Evolutionary conservation across 768 basidiomycete genomes (phyloP).

Genomic region (Naematelia aurantialba): DNA sequence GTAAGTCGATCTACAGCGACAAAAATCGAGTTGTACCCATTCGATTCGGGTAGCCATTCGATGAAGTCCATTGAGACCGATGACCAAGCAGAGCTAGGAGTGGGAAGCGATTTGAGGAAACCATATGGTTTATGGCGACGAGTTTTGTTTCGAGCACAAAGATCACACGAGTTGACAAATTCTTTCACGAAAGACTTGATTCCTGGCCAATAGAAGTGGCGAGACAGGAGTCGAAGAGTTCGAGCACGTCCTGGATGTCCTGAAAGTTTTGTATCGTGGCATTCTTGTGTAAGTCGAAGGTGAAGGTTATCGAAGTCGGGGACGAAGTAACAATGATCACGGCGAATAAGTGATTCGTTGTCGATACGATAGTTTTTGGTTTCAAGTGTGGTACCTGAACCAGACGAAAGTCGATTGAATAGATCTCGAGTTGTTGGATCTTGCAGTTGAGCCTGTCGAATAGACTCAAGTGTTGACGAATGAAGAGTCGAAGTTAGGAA

Average conservation of each 20-base stretch:
- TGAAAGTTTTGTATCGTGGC: background rate
- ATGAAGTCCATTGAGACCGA: constrained; percentile 54
- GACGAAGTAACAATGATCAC: background rate
- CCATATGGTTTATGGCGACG: constrained; percentile 12
- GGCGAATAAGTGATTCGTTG: background rate
- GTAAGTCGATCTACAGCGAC: constrained; percentile 53
- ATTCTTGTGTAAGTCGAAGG: background rate
- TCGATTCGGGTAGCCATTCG: constrained; percentile 36
- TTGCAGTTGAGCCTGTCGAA: no score
- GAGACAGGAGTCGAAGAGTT: background rate
- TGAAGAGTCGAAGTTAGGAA: no score
- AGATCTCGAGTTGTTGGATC: no score
- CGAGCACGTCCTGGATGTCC: background rate
- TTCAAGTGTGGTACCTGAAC: no score
- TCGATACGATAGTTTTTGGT: no score
- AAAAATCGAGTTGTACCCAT: constrained; percentile 51
- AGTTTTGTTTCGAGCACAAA: constrained; percentile 6
- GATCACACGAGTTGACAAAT: background rate
- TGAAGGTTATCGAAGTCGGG: background rate
- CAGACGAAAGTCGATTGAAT: no score
- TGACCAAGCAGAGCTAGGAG: constrained; percentile 46
- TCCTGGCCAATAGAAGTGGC: background rate
- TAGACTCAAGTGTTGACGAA: no score
- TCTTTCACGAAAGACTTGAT: background rate
- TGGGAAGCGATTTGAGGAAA: constrained; percentile 36